Percentiles rank a stretch among this genome's conserved stretches.
Conservation (phyloP, 306 rosid genomes). For the Dalbergia cochinchinensis region DNA sequence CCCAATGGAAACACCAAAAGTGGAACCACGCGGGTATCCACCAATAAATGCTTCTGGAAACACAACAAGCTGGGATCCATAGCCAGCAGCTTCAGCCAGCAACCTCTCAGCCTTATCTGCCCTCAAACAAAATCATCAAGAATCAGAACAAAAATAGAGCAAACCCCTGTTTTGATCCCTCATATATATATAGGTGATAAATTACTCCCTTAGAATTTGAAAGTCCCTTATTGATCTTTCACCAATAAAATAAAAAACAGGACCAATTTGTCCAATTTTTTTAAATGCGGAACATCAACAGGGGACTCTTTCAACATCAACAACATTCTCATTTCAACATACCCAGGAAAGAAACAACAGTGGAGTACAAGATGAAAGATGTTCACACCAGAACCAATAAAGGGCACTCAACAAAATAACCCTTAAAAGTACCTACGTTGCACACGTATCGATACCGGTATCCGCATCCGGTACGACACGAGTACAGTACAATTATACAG, state of each 20-base stretch:
- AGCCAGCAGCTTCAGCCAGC: conserved; percentile 84
- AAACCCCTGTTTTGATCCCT: too few relatives aligned
- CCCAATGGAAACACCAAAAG: conserved; percentile 73
- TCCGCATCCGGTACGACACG: too few relatives aligned
- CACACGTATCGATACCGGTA: too few relatives aligned
- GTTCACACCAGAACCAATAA: background rate
- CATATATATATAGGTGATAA: too few relatives aligned
- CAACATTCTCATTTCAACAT: background rate
- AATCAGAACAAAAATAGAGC: background rate
- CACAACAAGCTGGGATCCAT: conserved; percentile 87
- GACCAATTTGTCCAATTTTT: too few relatives aligned
- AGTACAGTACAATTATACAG: too few relatives aligned
- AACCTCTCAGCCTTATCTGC: conserved; percentile 93
- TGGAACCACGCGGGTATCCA: conserved; percentile 93
- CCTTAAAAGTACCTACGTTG: background rate
- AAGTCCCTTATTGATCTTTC: too few relatives aligned
- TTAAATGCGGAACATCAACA: too few relatives aligned
- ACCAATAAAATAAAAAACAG: too few relatives aligned
- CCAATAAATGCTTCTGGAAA: conserved; percentile 98
- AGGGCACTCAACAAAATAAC: background rate
- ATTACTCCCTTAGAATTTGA: too few relatives aligned
- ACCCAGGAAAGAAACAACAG: conserved; percentile 4
- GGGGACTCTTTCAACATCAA: background rate
- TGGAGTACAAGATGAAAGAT: background rate
- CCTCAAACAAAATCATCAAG: conserved; percentile 11